Evolutionary conservation across 1,284 basidiomycete species (phyloP).

Genomic region (Coniophora puteana): DNA sequence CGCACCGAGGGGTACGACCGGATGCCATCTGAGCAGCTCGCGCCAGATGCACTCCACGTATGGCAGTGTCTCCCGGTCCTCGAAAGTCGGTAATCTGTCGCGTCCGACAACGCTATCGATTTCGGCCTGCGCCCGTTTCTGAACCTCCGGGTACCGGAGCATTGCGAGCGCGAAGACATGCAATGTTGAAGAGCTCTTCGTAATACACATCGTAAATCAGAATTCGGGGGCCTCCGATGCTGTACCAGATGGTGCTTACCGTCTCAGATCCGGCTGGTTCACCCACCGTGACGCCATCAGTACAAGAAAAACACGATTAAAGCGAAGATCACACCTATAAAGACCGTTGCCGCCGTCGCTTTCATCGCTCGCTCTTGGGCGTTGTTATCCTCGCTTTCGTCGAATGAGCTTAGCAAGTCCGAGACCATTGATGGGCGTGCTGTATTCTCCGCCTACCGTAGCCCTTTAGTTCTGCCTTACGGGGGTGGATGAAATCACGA

Average conservation of each 20-base stretch:
- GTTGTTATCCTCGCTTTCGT: neutral
- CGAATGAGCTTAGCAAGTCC: constrained; percentile 10
- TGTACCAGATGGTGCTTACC: too few species aligned
- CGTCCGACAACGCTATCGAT: constrained; percentile 29
- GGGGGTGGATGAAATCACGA: neutral
- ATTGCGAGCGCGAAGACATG: constrained; percentile 32
- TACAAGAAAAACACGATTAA: neutral
- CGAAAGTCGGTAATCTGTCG: constrained; percentile 29
- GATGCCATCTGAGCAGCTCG: constrained; percentile 35
- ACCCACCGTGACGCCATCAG: neutral
- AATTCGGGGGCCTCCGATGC: too few species aligned
- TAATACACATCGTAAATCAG: too few species aligned
- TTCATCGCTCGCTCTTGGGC: constrained; percentile 12
- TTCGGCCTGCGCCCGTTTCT: constrained; percentile 28
- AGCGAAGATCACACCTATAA: constrained; percentile 9
- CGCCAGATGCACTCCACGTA: constrained; percentile 32
- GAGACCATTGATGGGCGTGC: constrained; percentile 15
- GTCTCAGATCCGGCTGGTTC: constrained; percentile 17
- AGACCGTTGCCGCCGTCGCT: constrained; percentile 16
- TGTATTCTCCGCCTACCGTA: constrained; percentile 10
- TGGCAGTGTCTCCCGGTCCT: constrained; percentile 28
- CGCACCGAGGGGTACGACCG: constrained; percentile 27
- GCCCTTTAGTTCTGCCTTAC: too few species aligned
- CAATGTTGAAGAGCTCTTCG: constrained; percentile 24
- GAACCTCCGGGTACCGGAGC: constrained; percentile 34